A percentile compares a stretch with the other conserved stretches of the same genome.
Evolutionary conservation across 768 basidiomycete species (phyloP).

Genomic region (Plicaturopsis crispa): DNA sequence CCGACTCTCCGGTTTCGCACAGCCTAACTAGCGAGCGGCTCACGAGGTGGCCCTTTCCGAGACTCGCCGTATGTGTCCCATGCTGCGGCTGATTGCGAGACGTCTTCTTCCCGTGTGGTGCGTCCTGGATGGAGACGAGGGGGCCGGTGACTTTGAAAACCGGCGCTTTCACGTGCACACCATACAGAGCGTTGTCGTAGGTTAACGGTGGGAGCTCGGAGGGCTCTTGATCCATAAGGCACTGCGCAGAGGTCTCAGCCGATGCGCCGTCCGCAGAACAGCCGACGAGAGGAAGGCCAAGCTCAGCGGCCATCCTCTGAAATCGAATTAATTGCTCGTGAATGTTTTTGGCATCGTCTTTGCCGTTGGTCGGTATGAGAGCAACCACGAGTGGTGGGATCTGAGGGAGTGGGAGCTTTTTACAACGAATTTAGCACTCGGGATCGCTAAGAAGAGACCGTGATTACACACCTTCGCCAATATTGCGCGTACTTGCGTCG

Average conservation of each 20-base stretch:
- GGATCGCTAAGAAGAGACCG: background rate
- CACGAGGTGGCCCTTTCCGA: conserved; percentile 14
- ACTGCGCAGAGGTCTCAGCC: conserved; percentile 15
- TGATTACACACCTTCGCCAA: conserved; percentile 14
- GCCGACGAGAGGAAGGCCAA: conserved; percentile 10
- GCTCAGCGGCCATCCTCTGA: conserved; percentile 12
- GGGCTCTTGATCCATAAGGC: conserved; percentile 12
- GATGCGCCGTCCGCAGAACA: conserved; percentile 18
- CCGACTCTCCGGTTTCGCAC: conserved; percentile 6
- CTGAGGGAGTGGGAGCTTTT: conserved; percentile 16
- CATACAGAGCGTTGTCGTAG: conserved; percentile 15
- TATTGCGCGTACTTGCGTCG: conserved; percentile 19
- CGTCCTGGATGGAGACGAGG: conserved; percentile 8
- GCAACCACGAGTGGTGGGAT: conserved; percentile 15
- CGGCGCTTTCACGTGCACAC: conserved; percentile 12
- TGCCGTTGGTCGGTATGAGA: conserved; percentile 17
- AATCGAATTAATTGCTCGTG: conserved; percentile 13
- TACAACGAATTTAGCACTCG: background rate
- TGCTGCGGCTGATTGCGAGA: conserved; percentile 17
- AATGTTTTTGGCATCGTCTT: conserved; percentile 13
- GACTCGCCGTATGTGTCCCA: conserved; percentile 16
- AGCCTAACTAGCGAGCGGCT: conserved; percentile 15
- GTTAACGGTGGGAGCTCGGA: conserved; percentile 6
- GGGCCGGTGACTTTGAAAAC: conserved; percentile 17
- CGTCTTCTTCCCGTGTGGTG: conserved; percentile 15